These are phyloP conservation scores for Incumbomyces lentus DNA, from an alignment of 2,329 filamentous ascomycete genomes.

Conservation along the genomic window DNA sequence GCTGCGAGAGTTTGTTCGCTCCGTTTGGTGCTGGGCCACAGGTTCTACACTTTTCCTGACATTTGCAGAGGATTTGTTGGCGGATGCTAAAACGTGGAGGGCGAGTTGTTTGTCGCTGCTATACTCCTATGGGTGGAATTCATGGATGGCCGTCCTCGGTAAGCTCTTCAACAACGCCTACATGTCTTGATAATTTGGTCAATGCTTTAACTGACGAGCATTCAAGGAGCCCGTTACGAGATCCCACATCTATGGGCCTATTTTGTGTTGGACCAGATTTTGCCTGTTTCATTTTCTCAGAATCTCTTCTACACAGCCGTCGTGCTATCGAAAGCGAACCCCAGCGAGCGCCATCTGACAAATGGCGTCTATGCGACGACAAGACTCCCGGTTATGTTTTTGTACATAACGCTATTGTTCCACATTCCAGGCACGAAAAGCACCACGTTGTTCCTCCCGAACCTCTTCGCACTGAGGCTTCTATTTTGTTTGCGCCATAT, in stretches of 20 bases:
- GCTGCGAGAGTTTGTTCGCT: not conserved
- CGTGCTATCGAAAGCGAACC: slow-evolving; percentile 28
- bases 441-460: slow-evolving; percentile 16
- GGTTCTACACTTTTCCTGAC: slow-evolving; percentile 10
- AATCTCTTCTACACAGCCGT: slow-evolving; percentile 54
- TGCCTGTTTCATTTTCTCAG: slow-evolving; percentile 51
- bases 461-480: slow-evolving; percentile 19
- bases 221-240: slow-evolving; percentile 40
- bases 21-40: slow-evolving; percentile 12
- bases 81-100: slow-evolving; percentile 9
- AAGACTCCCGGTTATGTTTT: too few relatives aligned
- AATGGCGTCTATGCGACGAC: too few relatives aligned
- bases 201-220: not conserved
- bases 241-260: slow-evolving; percentile 48
- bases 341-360: too few relatives aligned
- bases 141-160: slow-evolving; percentile 14
- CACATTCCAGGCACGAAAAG: too few relatives aligned
- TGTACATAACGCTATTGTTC: too few relatives aligned
- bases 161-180: not conserved
- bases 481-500: slow-evolving; percentile 21
- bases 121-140: slow-evolving; percentile 11
- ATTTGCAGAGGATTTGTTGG: slow-evolving; percentile 9
- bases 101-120: slow-evolving; percentile 8
- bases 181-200: not conserved
- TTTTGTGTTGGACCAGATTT: slow-evolving; percentile 47